Evolutionary conservation across 257 asterid species (phyloP), one percentile per base, ranked within the genome.

Genomic region (Agastache rugosa): DNA sequence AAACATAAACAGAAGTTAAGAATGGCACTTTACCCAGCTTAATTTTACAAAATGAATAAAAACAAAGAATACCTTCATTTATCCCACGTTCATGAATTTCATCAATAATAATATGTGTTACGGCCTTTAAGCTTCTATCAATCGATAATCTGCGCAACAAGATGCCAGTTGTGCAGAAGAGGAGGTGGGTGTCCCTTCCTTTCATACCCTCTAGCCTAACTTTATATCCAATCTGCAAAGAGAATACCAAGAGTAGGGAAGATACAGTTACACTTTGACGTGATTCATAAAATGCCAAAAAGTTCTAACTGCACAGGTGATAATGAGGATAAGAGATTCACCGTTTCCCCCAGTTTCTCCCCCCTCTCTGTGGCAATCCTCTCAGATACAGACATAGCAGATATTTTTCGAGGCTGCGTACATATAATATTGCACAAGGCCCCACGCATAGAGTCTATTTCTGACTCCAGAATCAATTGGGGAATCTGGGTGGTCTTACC

Each of bases 21-120:
- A 80, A 77, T 20, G 68, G 63, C 48, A 23, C 48, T 75, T 72
- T 54, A 59, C 59, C 35, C 55, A 56, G 72, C 45, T 37, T 73
- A 29, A 22, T 20, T 58, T 53, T 63, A 69, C 35, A 10, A 23
- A 75, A 69, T 67, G 29, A n/a, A 48, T 51, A 54, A 75, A 58
- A 37, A 63, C 67, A 59, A 76, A 35, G 53, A 17, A 80, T 74
- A 92, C 99, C 99, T 89, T 94, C 99, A 82, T 94, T 94, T 67
- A 94, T 87, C 83, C 98, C 99, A 65, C 98, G 99, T 74, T 94
- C 99, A 83, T 94, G 99, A 80, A 94, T 93, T 85, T 94, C 99
- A 78, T 94, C 99, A 70, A 94, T 93, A 37, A 94, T 85, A 67
- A 94, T 88, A 83, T 94, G 97, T 62, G 99, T 90, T 67, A 92